Evolutionary conservation across 257 asterid genomes (phyloP).

Genomic region (Dorcoceras hygrometricum): DNA sequence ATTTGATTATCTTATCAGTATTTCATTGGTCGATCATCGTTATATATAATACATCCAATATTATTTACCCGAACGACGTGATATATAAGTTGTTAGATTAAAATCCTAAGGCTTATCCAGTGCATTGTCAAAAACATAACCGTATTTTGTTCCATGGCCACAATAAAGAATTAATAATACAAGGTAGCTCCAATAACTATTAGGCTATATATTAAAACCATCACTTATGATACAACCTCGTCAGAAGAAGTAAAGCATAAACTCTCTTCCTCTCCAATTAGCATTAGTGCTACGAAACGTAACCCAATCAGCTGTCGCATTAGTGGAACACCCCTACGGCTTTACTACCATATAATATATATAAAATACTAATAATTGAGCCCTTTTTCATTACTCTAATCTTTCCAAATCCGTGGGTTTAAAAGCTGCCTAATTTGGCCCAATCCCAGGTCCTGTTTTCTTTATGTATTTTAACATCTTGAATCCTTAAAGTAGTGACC

Average conservation of each 20-base stretch:
- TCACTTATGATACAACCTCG: not conserved
- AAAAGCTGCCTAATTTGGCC: not conserved
- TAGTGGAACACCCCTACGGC: not conserved
- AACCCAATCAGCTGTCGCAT: not conserved
- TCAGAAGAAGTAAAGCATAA: not conserved
- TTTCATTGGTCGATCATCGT: no score
- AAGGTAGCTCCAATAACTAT: no score
- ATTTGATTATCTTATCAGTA: no score
- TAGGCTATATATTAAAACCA: not conserved
- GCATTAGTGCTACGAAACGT: not conserved
- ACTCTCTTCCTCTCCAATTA: not conserved
- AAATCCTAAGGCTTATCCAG: no score
- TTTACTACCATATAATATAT: not conserved
- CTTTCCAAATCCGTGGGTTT: not conserved
- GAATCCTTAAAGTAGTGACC: no score
- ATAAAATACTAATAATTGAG: not conserved
- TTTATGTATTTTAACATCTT: not conserved
- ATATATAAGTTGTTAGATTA: no score
- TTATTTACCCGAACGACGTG: no score
- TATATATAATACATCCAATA: no score
- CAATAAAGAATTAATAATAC: no score
- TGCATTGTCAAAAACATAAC: no score
- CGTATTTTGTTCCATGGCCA: no score
- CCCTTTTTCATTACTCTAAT: not conserved
- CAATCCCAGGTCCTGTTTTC: not conserved